Base-by-base conservation (phyloP, 352 stramenopile genomes). In the Globisporangium canariense region DNA sequence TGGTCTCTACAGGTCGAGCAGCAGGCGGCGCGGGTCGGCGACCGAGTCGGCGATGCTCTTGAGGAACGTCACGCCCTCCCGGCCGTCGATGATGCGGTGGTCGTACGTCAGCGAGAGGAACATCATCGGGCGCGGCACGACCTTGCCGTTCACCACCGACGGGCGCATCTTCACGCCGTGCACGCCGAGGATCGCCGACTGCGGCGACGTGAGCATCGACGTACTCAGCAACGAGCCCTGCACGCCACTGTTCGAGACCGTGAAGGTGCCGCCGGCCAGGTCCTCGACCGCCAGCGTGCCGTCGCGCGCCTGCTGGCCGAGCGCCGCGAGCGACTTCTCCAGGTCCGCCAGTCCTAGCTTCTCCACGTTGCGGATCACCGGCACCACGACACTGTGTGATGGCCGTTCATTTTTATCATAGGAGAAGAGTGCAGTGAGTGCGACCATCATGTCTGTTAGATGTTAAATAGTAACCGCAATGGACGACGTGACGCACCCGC, bases 61-160 rank as follows among this genome's bases (percentile, higher is more conserved):
- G 64, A 99, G 87, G 85, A 99, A 98, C n/a, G 97, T 99, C 59
- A 99, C 98, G 64, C 94, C 96, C 83, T 99, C 98, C 75, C 97
- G 95, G 57, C 98, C 98, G 80, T 99, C 98, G 70, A 99, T 99
- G 69, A 99, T 90, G 69, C 98, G 91, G 88, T 99, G 98, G 84
- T 99, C 98, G 81, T 99, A 99, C 47, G 97, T 99, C 51, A 99
- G 86, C 51, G 98, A 98, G 50, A 99, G 81, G 74, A 99, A 99
- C 98, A 99, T 99, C 97, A 99, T 99, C n/a, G 98, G 98, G 58
- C 97, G 79, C 18, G 97, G 86, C 60, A 99, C 94, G 49, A 99
- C 83, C 74, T 99, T 87, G 57, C 97, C 97, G 62, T 86, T 83
- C 22, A 87, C 69, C 38, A 99, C 89, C 4, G 96, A 88, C 40